These are phyloP conservation scores for Aureobasidium leucospermi DNA, from an alignment of 2,329 filamentous ascomycete species.

Conservation along the genomic window DNA sequence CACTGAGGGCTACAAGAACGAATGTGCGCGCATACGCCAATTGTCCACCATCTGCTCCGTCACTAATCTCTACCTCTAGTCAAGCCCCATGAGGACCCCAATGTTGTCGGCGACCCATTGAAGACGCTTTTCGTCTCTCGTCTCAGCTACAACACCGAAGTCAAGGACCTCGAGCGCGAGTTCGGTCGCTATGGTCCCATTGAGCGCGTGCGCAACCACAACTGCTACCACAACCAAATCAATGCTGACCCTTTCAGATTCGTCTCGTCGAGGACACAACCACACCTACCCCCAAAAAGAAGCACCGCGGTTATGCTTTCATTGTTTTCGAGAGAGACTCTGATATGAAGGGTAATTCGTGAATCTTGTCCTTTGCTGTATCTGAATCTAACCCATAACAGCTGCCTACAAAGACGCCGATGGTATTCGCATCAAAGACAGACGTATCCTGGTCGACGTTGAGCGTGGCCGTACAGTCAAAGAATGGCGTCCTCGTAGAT, in stretches of 20 bases:
- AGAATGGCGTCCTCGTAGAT: slow-evolving; percentile 84
- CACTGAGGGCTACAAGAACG: slow-evolving; percentile 53
- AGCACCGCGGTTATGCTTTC: slow-evolving; percentile 90
- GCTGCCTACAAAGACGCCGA: slow-evolving; percentile 86
- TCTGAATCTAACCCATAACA: slow-evolving; percentile 43
- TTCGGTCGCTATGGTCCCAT: slow-evolving; percentile 92
- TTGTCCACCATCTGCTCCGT: neutral
- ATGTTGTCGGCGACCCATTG: slow-evolving; percentile 87
- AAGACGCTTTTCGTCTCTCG: slow-evolving; percentile 90
- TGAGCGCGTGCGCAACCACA: slow-evolving; percentile 62
- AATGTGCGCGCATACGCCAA: slow-evolving; percentile 11
- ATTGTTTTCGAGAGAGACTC: slow-evolving; percentile 95
- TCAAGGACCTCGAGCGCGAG: slow-evolving; percentile 84
- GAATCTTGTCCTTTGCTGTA: slow-evolving; percentile 33
- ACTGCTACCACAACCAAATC: slow-evolving; percentile 16
- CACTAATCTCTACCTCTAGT: slow-evolving; percentile 42
- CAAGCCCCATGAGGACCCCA: slow-evolving; percentile 75
- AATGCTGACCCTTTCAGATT: slow-evolving; percentile 50
- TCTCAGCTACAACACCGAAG: slow-evolving; percentile 80
- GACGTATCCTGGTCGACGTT: slow-evolving; percentile 88
- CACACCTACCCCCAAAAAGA: slow-evolving; percentile 40
- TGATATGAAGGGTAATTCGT: slow-evolving; percentile 85
- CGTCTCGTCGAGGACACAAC: slow-evolving; percentile 63
- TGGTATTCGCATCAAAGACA: slow-evolving; percentile 86
- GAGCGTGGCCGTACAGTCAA: slow-evolving; percentile 91